A percentile compares a stretch with the other conserved stretches of the same genome.
Evolutionary conservation across 2,329 filamentous ascomycete genomes (phyloP).

Genomic region (Neonectria coccinea): DNA sequence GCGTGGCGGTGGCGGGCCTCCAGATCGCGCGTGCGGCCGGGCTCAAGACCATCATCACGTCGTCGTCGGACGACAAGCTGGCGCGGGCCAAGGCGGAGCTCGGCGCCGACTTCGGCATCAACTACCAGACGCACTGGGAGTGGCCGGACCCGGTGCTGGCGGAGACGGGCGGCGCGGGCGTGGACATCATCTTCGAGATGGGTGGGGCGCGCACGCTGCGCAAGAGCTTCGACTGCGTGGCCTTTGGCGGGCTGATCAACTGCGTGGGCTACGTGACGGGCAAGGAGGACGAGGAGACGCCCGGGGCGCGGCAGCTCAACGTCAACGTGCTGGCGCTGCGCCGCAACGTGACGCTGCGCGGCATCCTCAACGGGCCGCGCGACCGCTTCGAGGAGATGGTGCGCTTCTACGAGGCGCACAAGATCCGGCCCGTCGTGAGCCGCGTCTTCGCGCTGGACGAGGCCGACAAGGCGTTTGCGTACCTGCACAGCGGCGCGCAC

Average conservation of each 20-base stretch:
- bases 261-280: constrained; percentile 63
- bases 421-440: constrained; percentile 62
- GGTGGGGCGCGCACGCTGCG: constrained; percentile 64
- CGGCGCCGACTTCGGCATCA: constrained; percentile 65
- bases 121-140: constrained; percentile 64
- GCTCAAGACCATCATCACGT: constrained; percentile 64
- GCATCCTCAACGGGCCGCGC: constrained; percentile 71
- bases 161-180: constrained; percentile 59
- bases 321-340: constrained; percentile 67
- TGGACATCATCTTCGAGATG: constrained; percentile 67
- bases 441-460: constrained; percentile 60
- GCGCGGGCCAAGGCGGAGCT: constrained; percentile 57
- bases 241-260: constrained; percentile 66
- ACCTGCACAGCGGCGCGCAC: constrained; percentile 64
- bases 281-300: constrained; percentile 64
- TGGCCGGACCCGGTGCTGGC: constrained; percentile 63
- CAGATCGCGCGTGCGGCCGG: constrained; percentile 67
- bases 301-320: constrained; percentile 60
- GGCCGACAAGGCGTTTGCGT: constrained; percentile 62
- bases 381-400: constrained; percentile 67
- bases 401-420: constrained; percentile 56
- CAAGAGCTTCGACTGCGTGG: constrained; percentile 64
- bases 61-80: constrained; percentile 65
- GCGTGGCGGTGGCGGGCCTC: constrained; percentile 63
- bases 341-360: constrained; percentile 61